Evolutionary conservation across 1,139 yeast genomes (phyloP).

Genomic region (Yamadazyma triangularis): DNA sequence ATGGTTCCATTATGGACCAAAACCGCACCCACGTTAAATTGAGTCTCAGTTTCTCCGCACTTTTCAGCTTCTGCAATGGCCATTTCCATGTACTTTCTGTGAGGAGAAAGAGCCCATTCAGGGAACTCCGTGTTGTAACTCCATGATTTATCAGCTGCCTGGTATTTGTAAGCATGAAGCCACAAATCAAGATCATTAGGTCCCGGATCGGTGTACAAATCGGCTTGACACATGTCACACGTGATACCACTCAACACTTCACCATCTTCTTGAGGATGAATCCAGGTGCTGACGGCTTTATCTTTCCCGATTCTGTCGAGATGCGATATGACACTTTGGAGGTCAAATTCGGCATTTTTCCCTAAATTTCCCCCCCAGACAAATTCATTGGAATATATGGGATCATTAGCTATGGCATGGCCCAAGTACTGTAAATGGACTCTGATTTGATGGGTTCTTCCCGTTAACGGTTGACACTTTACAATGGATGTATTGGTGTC

Average conservation of each 20-base stretch:
- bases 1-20: constrained; percentile 64
- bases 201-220: constrained; percentile 82
- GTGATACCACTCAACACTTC: constrained; percentile 53
- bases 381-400: constrained; percentile 61
- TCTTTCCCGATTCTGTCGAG: constrained; percentile 69
- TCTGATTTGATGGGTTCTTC: constrained; percentile 92
- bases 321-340: constrained; percentile 37
- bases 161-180: constrained; percentile 84
- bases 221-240: constrained; percentile 69
- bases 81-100: constrained; percentile 49
- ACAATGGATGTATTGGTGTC: constrained; percentile 61
- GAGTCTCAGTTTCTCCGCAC: constrained; percentile 80
- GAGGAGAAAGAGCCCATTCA: constrained; percentile 74
- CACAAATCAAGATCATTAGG: constrained; percentile 80
- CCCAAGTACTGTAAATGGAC: constrained; percentile 88
- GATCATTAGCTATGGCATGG: constrained; percentile 92
- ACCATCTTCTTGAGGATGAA: constrained; percentile 53
- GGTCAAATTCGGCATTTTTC: constrained; percentile 46
- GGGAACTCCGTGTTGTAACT: constrained; percentile 76
- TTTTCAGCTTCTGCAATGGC: constrained; percentile 78
- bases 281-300: constrained; percentile 64
- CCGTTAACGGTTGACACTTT: constrained; percentile 80
- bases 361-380: constrained; percentile 74
- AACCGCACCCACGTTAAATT: constrained; percentile 92
- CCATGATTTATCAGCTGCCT: constrained; percentile 60